A percentile compares a stretch with the other conserved stretches of the same genome.
These are phyloP conservation scores for Aspergillus sp. DNA, from an alignment of 2,329 filamentous ascomycete genomes.

Conservation along the genomic window DNA sequence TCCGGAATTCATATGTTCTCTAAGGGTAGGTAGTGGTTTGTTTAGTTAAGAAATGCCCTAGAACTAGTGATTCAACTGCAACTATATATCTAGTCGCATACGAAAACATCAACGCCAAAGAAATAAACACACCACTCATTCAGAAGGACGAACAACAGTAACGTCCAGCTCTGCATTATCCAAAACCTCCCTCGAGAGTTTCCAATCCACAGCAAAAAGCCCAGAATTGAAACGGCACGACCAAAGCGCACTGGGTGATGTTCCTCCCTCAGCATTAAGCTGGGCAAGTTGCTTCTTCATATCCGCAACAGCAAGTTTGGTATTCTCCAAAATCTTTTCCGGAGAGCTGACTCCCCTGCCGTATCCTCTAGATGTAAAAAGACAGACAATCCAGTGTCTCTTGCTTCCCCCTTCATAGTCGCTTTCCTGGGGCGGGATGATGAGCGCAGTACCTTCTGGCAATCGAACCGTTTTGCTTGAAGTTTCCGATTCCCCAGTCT, in stretches of 20 bases:
- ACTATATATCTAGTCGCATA: too few species aligned
- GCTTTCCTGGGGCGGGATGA: conserved; percentile 48
- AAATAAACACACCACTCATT: conserved; percentile 5
- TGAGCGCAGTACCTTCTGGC: conserved; percentile 45
- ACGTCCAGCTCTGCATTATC: conserved; percentile 32
- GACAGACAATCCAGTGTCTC: conserved; percentile 53
- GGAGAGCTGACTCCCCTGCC: conserved; percentile 38
- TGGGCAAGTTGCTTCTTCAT: conserved; percentile 41
- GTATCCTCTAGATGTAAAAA: conserved; percentile 52
- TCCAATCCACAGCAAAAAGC: conserved; percentile 53
- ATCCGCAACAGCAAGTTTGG: conserved; percentile 44
- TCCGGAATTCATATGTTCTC: too few species aligned
- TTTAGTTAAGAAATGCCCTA: too few species aligned
- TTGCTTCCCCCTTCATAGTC: conserved; percentile 21
- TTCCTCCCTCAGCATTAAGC: conserved; percentile 9
- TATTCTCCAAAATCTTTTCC: conserved; percentile 45
- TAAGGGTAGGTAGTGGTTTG: too few species aligned
- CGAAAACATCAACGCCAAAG: too few species aligned
- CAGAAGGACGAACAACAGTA: conserved; percentile 27
- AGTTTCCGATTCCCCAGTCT: neutral
- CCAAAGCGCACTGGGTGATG: conserved; percentile 32
- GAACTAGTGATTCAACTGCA: too few species aligned
- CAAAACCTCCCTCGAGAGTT: conserved; percentile 42
- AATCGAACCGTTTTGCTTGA: conserved; percentile 10
- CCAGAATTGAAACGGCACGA: conserved; percentile 57